Evolutionary conservation across 2,329 filamentous ascomycete species (phyloP), one percentile per base, ranked within the genome.

Genomic region (Escovopsis weberi): DNA sequence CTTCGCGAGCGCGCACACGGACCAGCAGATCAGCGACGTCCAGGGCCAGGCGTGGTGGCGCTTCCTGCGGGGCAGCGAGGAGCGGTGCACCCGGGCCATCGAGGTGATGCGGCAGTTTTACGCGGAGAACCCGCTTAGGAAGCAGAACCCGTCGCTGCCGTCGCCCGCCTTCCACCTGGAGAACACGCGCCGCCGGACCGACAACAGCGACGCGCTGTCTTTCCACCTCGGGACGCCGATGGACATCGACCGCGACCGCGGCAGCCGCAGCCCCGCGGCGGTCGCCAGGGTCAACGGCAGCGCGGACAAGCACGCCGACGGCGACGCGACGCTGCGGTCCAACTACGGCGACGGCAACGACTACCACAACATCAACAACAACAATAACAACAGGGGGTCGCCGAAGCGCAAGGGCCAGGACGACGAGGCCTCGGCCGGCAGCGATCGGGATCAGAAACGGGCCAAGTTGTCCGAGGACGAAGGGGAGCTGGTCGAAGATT

Each of bases 11-110:
- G 78, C 79, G 37, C 80, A 87, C 53, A 82, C 78, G 30, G 71
- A 76, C 33, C 71, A 86, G 32, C 74, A 71, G n/a, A 80, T 96
- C 43, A 81, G 85, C 49, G 85, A 93, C 51, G 68, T 81, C 36
- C 66, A 79, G 41, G 85, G 83, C 33, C 72, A 78, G 51, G 73
- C 88, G 0, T 98, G 91, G 91, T 98, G 89, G 89, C 80, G 80
- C 46, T 72, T 76, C 43, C 65, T 94, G 41, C 75, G 77, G 32
- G 83, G 87, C 33, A 74, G 79, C 48, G 70, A 89, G 50, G 67
- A 70, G 19, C 76, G 82, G 47, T 83, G 93, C 48, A 65, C 73
- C 36, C 73, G 72, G 51, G 85, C 86, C 4, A 84, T 88, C 51
- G 79, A 82, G 43, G 71, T 85, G 42, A 82, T 95, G 68, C 75